Evolutionary conservation across 148 eudicot species (phyloP), one percentile per base, ranked within the genome.

Genomic region (Diospyros lotus): DNA sequence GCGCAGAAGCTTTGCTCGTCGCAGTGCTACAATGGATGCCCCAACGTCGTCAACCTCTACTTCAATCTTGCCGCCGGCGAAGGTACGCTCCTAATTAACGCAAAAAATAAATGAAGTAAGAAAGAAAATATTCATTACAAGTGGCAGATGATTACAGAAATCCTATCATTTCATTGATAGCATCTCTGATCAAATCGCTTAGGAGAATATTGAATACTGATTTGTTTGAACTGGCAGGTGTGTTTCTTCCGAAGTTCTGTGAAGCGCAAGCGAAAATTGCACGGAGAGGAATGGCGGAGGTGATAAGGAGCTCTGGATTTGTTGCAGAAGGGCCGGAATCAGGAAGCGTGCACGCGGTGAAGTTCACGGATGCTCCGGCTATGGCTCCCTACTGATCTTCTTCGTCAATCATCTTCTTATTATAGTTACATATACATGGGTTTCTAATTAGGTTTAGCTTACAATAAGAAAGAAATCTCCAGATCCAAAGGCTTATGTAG

Each of bases 51-150:
- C 14, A 93, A 91, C 76, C 93, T 91, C 45, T 91, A 91, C 81
- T 89, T 87, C 87, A 89, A 84, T 60, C 91, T 91, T 56, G 96
- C 93, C 69, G 91, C 87, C 7, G 93, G 88, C 55, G 96, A 89
- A 91, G 96, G 96, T 89, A 87, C 5, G 4, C 2, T 40, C 18
- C 14, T 13, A 65, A 64, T 9, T 28, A 28, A 28, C 28, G 28
- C 28, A 28, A 28, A 28, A 28, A 28, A 28, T 28, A 28, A 28
- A 28, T 28, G 28, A 28, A 28, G 28, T 28, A 28, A 28, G 0
- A 28, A 28, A 28, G 28, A 28, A 28, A 28, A 28, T 0, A 28
- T 28, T 28, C 28, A 28, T 28, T 28, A 28, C 28, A 28, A 28
- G 0, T 28, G 28, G 28, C 28, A 28, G 28, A 28, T 28, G 28